phyloP scores from a whole-genome alignment of 2,329 filamentous ascomycete genomes.

The Chrysosphaeria jannelii region DNA sequence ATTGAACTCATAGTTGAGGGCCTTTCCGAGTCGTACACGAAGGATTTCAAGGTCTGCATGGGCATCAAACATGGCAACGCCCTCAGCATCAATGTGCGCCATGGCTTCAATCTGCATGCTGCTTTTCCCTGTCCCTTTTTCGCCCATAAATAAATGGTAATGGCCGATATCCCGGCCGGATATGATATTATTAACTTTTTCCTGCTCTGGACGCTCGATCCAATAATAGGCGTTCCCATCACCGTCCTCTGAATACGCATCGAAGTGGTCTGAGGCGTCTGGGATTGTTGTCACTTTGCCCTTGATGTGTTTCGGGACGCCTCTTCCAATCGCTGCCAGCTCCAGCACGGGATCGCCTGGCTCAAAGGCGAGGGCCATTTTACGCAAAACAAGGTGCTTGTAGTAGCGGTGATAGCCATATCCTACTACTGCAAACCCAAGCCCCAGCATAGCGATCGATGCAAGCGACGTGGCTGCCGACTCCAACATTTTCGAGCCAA shows the following conservation, averaged over 20 bases:
- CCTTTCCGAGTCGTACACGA: constrained; percentile 70
- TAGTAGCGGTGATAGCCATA: constrained; percentile 61
- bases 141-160: constrained; percentile 75
- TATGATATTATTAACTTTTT: constrained; percentile 55
- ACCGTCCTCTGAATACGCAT: constrained; percentile 1
- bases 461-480: constrained; percentile 46
- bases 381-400: constrained; percentile 68
- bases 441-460: constrained; percentile 40
- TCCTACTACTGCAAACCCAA: constrained; percentile 32
- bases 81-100: constrained; percentile 69
- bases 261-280: neutral
- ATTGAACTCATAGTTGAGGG: constrained; percentile 85
- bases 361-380: constrained; percentile 76
- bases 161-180: constrained; percentile 42
- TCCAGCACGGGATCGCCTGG: constrained; percentile 76
- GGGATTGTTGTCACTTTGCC: constrained; percentile 1
- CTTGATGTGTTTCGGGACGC: constrained; percentile 12
- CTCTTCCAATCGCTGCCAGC: constrained; percentile 35
- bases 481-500: constrained; percentile 32
- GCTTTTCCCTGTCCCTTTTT: constrained; percentile 90
- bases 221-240: constrained; percentile 24
- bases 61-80: constrained; percentile 84
- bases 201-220: constrained; percentile 62
- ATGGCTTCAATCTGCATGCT: constrained; percentile 91
- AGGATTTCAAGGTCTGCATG: constrained; percentile 91